Percentiles rank a stretch among this genome's conserved stretches.
These are phyloP conservation scores for Rhodotorula toruloides DNA, from an alignment of 768 basidiomycete species.

Conservation along the genomic window DNA sequence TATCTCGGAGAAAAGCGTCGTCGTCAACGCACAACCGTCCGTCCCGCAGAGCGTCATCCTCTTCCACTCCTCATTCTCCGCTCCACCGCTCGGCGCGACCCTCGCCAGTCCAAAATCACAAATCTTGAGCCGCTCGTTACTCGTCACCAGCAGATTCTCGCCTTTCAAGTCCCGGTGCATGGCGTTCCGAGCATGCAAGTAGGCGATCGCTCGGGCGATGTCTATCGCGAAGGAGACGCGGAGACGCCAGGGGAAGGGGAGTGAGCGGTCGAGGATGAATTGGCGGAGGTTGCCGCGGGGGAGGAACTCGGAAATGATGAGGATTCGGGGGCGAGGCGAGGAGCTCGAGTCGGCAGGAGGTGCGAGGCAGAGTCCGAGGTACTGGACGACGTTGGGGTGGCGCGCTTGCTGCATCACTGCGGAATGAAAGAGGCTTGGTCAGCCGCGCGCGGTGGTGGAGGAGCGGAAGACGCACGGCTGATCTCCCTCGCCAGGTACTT, in stretches of 20 bases:
- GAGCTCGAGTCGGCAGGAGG: constrained; percentile 2
- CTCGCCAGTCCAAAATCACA: constrained; percentile 98
- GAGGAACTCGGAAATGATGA: constrained; percentile 92
- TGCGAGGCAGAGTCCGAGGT: constrained; percentile 72
- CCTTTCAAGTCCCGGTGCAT: constrained; percentile 79
- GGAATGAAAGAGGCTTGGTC: not conserved
- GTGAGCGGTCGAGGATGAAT: constrained; percentile 68
- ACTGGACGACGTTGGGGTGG: constrained; percentile 57
- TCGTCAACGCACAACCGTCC: constrained; percentile 15
- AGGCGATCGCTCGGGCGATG: constrained; percentile 88
- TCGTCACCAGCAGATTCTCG: constrained; percentile 91
- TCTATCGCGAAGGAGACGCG: constrained; percentile 92
- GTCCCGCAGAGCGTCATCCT: constrained; percentile 36
- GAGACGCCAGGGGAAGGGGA: constrained; percentile 70
- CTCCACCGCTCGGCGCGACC: constrained; percentile 69
- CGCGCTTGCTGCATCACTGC: not conserved
- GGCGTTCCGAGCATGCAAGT: constrained; percentile 83
- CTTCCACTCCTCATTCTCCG: constrained; percentile 66
- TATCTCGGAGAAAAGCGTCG: too few species aligned
- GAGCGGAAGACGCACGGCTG: constrained; percentile 50
- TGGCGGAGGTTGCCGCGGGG: constrained; percentile 66
- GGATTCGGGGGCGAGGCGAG: constrained; percentile 65
- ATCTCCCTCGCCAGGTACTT: constrained; percentile 99
- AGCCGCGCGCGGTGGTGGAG: not conserved
- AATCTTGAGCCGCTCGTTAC: constrained; percentile 90